phyloP scores from a whole-genome alignment of 2,329 filamentous ascomycete species.

The Ophiostoma piceae region DNA sequence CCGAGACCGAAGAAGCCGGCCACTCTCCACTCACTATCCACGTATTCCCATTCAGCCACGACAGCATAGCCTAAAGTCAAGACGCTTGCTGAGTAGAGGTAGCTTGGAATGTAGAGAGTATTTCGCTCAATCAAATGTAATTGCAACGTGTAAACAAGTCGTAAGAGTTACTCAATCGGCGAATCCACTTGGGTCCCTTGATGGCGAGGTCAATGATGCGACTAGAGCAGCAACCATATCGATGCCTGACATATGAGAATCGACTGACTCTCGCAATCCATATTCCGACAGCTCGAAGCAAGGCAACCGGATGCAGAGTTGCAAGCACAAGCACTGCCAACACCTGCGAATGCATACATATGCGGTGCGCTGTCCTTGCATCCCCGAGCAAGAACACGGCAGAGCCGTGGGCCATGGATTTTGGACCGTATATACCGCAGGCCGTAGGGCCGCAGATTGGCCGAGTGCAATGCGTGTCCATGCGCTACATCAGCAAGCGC shows the following conservation, averaged over 20 bases:
- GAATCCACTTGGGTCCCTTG: neutral
- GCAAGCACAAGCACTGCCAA: neutral
- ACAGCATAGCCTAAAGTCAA: neutral
- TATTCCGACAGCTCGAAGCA: neutral
- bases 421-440: neutral
- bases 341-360: neutral
- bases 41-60: neutral
- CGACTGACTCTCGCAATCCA: neutral
- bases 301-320: neutral
- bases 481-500: neutral
- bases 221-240: too few species aligned
- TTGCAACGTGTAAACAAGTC: neutral
- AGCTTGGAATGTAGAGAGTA: neutral
- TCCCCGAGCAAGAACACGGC: neutral
- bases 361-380: neutral
- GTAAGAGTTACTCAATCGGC: neutral
- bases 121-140: neutral
- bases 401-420: neutral
- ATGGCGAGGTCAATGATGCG: neutral
- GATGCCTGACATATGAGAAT: neutral
- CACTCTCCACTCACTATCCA: constrained; percentile 9
- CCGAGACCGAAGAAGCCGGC: neutral
- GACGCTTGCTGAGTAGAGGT: neutral
- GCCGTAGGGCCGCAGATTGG: neutral
- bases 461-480: neutral